Conservation (phyloP, 495 filamentous ascomycete genomes). For the Astrothelium subdiscretum region DNA sequence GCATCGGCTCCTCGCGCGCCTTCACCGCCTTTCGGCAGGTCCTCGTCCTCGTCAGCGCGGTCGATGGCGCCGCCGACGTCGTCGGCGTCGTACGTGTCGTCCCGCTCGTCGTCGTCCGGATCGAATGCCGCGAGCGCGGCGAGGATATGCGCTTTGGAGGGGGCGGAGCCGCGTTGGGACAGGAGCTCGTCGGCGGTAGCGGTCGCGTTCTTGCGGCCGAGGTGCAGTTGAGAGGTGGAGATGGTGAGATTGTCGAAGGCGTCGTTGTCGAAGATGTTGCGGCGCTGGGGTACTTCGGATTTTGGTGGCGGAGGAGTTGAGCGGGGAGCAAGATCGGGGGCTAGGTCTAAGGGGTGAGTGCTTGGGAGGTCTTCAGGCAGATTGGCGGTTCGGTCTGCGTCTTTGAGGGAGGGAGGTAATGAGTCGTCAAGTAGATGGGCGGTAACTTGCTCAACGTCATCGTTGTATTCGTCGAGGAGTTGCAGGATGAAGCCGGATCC, state of each 20-base stretch:
- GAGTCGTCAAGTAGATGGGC: constrained; percentile 75
- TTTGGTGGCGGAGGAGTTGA: constrained; percentile 29
- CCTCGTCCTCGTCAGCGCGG: constrained; percentile 30
- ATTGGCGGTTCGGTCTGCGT: constrained; percentile 42
- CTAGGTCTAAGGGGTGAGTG: constrained; percentile 25
- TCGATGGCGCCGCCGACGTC: constrained; percentile 87
- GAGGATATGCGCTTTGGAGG: constrained; percentile 77
- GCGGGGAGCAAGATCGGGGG: constrained; percentile 27
- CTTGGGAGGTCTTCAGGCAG: constrained; percentile 23
- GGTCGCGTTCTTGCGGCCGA: constrained; percentile 57
- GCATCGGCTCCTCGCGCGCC: constrained; percentile 11
- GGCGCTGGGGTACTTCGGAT: constrained; percentile 32
- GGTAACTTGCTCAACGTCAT: constrained; percentile 69
- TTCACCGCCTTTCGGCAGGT: constrained; percentile 12
- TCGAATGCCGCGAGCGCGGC: constrained; percentile 87
- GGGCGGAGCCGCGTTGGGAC: constrained; percentile 39
- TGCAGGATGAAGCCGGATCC: constrained; percentile 71
- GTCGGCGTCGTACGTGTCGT: constrained; percentile 88
- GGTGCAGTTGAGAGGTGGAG: constrained; percentile 50
- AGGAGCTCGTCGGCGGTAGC: constrained; percentile 54
- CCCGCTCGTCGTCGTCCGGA: constrained; percentile 89
- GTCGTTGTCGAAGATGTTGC: constrained; percentile 69
- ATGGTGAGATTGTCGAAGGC: constrained; percentile 64
- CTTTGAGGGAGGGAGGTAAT: constrained; percentile 50
- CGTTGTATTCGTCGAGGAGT: constrained; percentile 65